Evolutionary conservation across 805 yeast species (phyloP), one percentile per base, ranked within the genome.

Genomic region (Lachancea cidri): DNA sequence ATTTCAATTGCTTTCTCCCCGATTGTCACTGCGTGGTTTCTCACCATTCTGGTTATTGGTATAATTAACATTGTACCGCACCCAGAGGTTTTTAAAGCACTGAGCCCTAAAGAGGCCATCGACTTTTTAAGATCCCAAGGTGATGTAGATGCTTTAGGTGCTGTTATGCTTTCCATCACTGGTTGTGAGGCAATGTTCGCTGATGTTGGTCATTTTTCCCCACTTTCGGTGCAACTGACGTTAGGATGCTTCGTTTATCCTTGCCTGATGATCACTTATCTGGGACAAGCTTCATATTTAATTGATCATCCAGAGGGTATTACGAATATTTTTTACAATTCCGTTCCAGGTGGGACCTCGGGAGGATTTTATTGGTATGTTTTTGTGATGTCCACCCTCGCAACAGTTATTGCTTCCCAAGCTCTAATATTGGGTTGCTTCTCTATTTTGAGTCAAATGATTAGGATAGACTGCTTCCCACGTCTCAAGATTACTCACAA

Each of bases 151-250:
- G 60, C 67, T 2, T 60, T 78, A 24, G 69, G 75, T 8, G 71
- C 75, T 3, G 73, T 75, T 3, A 70, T 77, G 73, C 68, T 78
- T 33, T 64, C 77, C 1, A 58, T 78, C 18, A 77, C 84, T 0
- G 83, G 83, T 24, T 65, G 74, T 3, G 83, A 78, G 47, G 81
- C 83, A 5, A 72, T 78, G 78, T 79, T 78, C 60, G 80, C 82
- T 2, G 83, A 78, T 56, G 65, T 77, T 38, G 77, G 81, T 3
- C 80, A 74, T 51, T 74, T 77, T 50, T 76, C 79, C 2, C 64
- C 65, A 18, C 47, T 63, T 4, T 73, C 82, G 1, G 65, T 76
- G 35, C 78, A 75, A 46, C 39, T 77, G 8, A 67, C 81, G 6
- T 55, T 76, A 33, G 42, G 68, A 2, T 45, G 49, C 3, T 64